These are phyloP conservation scores for Aspergillus sp. DNA, from an alignment of 2,329 filamentous ascomycete species.

Conservation along the genomic window DNA sequence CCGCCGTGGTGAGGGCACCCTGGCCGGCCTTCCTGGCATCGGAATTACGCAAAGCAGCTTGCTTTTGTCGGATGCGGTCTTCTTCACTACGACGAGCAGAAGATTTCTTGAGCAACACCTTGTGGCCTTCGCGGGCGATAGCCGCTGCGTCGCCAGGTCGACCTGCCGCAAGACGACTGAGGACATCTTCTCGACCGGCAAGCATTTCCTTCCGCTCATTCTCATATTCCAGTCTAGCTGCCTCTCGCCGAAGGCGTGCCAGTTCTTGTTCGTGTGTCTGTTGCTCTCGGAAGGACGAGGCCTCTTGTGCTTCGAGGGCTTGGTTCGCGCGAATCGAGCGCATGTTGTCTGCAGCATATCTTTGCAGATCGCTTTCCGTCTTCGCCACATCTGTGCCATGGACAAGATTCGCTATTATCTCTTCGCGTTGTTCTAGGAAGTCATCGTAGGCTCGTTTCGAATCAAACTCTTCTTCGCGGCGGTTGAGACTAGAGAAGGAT, in stretches of 20 bases:
- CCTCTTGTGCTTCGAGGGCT: slow-evolving; percentile 51
- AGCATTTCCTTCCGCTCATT: slow-evolving; percentile 67
- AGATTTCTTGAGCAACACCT: slow-evolving; percentile 72
- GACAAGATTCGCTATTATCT: slow-evolving; percentile 85
- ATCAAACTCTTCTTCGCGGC: slow-evolving; percentile 87
- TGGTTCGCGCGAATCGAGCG: slow-evolving; percentile 57
- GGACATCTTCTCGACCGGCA: slow-evolving; percentile 67
- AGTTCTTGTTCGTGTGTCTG: slow-evolving; percentile 66
- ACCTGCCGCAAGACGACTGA: slow-evolving; percentile 68
- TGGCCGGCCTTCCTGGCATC: slow-evolving; percentile 33
- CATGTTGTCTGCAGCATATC: slow-evolving; percentile 73
- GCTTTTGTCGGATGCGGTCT: slow-evolving; percentile 50
- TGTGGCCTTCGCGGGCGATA: slow-evolving; percentile 56
- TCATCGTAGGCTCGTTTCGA: slow-evolving; percentile 82
- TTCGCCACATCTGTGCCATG: slow-evolving; percentile 68
- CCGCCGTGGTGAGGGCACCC: slow-evolving; percentile 19
- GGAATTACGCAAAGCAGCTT: slow-evolving; percentile 41
- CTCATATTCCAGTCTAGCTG: slow-evolving; percentile 68
- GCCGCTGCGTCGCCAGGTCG: slow-evolving; percentile 60
- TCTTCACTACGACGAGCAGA: slow-evolving; percentile 60
- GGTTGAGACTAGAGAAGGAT: slow-evolving; percentile 70
- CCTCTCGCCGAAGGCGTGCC: slow-evolving; percentile 62
- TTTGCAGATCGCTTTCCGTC: slow-evolving; percentile 60
- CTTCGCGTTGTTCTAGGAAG: slow-evolving; percentile 90
- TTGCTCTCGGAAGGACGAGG: slow-evolving; percentile 47